phyloP scores from a whole-genome alignment of 108 stramenopile genomes.

The Aurantiochytrium sp. region DNA sequence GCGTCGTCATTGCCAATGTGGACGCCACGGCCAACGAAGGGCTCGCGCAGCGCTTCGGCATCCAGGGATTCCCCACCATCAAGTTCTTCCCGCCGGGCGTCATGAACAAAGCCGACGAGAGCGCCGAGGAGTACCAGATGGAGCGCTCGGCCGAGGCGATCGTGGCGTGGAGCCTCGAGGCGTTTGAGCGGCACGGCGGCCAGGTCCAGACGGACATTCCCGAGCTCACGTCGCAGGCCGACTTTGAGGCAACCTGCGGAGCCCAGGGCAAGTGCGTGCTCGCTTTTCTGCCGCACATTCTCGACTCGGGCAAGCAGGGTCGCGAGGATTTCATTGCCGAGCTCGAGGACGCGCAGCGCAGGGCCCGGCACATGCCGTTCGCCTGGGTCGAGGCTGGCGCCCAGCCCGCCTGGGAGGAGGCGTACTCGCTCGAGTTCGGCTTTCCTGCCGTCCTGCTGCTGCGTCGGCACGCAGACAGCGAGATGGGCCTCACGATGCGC shows the following conservation, averaged over 20 bases:
- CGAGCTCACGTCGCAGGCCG: conserved; percentile 62
- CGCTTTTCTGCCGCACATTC: conserved; percentile 40
- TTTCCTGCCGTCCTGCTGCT: conserved; percentile 33
- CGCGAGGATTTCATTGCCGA: conserved; percentile 62
- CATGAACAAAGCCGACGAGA: conserved; percentile 68
- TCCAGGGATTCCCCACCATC: conserved; percentile 73
- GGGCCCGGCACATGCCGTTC: conserved; percentile 19
- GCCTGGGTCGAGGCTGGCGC: conserved; percentile 34
- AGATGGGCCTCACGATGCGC: conserved; percentile 10
- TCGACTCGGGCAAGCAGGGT: conserved; percentile 50
- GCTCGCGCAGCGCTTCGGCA: conserved; percentile 61
- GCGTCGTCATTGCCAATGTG: conserved; percentile 72
- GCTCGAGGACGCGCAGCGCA: conserved; percentile 35
- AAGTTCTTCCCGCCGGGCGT: conserved; percentile 70
- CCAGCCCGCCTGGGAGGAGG: conserved; percentile 38
- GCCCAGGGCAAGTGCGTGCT: conserved; percentile 35
- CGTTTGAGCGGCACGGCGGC: conserved; percentile 70
- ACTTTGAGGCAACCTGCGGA: conserved; percentile 57
- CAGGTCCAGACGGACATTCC: conserved; percentile 64
- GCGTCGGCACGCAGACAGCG: background rate
- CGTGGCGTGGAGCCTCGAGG: conserved; percentile 63
- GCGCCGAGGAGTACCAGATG: conserved; percentile 71
- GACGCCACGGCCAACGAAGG: conserved; percentile 68
- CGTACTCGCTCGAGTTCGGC: background rate
- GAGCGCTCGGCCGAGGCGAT: conserved; percentile 62